These are phyloP conservation scores for Sanghuangporus weigelae DNA, from an alignment of 1,284 basidiomycete genomes.

Conservation along the genomic window DNA sequence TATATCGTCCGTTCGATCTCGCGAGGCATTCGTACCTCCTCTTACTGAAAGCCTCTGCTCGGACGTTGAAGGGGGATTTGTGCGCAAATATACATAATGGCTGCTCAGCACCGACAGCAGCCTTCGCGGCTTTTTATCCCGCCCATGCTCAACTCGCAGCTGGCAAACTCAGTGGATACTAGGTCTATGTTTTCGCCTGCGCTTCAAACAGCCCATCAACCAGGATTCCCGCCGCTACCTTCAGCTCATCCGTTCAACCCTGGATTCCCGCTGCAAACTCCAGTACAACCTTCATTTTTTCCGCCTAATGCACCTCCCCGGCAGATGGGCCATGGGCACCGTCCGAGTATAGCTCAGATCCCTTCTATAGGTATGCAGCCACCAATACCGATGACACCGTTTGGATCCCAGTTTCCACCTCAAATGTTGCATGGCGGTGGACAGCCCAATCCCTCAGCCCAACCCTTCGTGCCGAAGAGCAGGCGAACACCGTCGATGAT, in stretches of 20 bases:
- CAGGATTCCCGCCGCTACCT: conserved; percentile 49
- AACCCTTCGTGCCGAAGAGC: conserved; percentile 49
- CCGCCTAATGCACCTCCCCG: conserved; percentile 45
- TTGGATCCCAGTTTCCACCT: conserved; percentile 50
- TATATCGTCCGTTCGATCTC: not conserved
- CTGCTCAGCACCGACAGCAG: conserved; percentile 22
- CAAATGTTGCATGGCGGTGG: conserved; percentile 42
- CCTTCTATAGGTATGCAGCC: conserved; percentile 54
- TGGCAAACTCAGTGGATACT: conserved; percentile 33
- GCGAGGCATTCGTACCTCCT: not conserved
- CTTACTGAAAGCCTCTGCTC: not conserved
- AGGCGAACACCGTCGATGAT: conserved; percentile 61
- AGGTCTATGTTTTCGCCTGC: conserved; percentile 59
- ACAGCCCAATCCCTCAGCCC: conserved; percentile 29
- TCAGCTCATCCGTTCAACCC: conserved; percentile 31
- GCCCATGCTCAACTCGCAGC: conserved; percentile 41
- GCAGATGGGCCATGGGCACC: conserved; percentile 43
- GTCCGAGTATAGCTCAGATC: conserved; percentile 53
- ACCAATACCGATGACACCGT: conserved; percentile 55
- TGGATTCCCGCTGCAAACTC: conserved; percentile 48
- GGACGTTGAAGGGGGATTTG: not conserved
- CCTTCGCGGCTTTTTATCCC: conserved; percentile 44
- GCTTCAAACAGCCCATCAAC: conserved; percentile 54
- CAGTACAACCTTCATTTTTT: conserved; percentile 62
- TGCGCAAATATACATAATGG: conserved; percentile 20